Evolutionary conservation across 306 rosid species (phyloP), one percentile per base, ranked within the genome.

Genomic region (Begonia fuchsioides): DNA sequence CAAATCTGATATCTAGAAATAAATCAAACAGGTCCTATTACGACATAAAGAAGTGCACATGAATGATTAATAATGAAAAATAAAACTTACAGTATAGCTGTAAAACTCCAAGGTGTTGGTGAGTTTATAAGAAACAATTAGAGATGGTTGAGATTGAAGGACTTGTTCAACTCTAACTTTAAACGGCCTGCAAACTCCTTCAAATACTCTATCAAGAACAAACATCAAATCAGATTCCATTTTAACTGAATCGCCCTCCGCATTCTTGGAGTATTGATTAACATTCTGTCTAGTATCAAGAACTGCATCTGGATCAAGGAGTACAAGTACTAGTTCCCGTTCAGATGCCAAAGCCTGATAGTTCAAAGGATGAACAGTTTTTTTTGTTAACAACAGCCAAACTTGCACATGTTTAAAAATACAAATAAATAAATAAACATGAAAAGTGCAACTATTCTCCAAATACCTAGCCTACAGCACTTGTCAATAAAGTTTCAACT

Each of bases 81-180:
- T 58, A 35, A 59, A 41, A 80, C 95, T 78, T 69, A 84, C 97
- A 12, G 97, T 85, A 71, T 81, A 80, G 77, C 87, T 55, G 77
- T 90, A 90, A 60, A 90, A 90, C 73, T 85, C 94, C 64, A 90
- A 81, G 39, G 92, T 90, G 53, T 77, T 85, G 54, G 75, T 85
- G 70, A 90, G 95, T 75, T 90, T 90, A 57, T 82, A 90, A 10
- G 94, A 85, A 59, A 81, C 70, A 54, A 84, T 85, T 32, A 90
- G 84, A 73, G 84, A 81, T 47, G 98, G 94, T 49, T 81, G 98
- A 43, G 95, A 81, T 63, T 90, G 98, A 50, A 90, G 75, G 67
- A 81, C 98, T 81, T 90, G 98, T 63, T 90, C 98, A 63, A 90
- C 95, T 63, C 98, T 79, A 65, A 81, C 77, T 85, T 90, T 90